Conservation (phyloP, 169 alveolate species). For the Prorocentrum cordatum region DNA sequence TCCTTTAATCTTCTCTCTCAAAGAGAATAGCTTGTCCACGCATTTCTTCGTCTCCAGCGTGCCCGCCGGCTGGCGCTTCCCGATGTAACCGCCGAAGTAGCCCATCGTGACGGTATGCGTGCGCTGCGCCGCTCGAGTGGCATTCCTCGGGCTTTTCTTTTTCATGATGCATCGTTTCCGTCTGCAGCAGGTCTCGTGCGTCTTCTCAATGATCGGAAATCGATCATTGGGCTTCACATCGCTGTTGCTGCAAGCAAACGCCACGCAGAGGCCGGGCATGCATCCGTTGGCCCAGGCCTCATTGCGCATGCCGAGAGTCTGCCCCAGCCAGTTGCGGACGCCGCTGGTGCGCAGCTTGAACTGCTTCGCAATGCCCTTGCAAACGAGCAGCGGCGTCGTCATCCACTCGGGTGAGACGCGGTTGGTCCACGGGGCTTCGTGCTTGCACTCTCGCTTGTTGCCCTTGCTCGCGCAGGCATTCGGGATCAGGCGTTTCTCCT, state of each 20-base stretch:
- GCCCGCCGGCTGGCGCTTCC: background rate
- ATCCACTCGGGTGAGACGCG: no score
- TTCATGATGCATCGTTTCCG: background rate
- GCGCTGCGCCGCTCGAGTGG: background rate
- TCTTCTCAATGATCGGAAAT: background rate
- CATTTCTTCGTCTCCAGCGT: background rate
- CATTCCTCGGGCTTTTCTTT: background rate
- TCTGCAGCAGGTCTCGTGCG: background rate
- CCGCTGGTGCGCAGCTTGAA: background rate
- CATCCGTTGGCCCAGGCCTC: background rate
- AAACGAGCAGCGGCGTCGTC: background rate
- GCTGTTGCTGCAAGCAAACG: background rate
- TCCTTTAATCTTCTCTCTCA: background rate
- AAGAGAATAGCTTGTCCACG: background rate
- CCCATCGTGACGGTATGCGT: background rate
- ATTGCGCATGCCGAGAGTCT: background rate
- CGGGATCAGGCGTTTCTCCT: no score
- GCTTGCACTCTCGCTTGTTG: background rate
- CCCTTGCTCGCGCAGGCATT: background rate
- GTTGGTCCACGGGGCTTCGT: background rate
- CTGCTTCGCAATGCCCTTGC: background rate
- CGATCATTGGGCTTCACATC: background rate
- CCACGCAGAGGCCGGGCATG: background rate
- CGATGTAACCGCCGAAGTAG: background rate
- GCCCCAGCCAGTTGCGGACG: background rate